Conservation (phyloP, 1,139 yeast genomes). For the Arxiozyma bovina region DNA sequence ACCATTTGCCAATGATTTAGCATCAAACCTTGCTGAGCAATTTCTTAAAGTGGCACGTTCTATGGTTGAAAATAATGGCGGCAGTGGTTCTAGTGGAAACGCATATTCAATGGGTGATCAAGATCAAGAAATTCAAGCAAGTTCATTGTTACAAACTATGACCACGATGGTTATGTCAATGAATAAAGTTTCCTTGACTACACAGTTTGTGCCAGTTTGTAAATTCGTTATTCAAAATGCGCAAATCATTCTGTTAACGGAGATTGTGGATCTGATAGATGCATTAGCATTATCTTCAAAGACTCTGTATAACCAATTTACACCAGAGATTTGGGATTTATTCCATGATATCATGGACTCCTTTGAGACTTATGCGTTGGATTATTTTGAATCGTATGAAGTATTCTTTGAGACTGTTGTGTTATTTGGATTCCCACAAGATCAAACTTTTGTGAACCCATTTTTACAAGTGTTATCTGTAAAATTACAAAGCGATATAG, state of each 20-base stretch:
- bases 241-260: constrained; percentile 69
- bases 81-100: constrained; percentile 34
- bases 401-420: constrained; percentile 73
- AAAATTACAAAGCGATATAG: constrained; percentile 32
- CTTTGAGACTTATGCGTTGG: constrained; percentile 47
- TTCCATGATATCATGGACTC: constrained; percentile 36
- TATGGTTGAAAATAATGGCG: constrained; percentile 41
- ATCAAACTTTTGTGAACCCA: constrained; percentile 35
- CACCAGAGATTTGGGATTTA: constrained; percentile 33
- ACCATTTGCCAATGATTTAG: constrained; percentile 85
- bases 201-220: constrained; percentile 64
- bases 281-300: constrained; percentile 30
- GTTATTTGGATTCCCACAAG: constrained; percentile 50
- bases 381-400: constrained; percentile 65
- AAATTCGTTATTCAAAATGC: constrained; percentile 55
- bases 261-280: constrained; percentile 64
- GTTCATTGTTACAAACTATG: constrained; percentile 81
- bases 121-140: constrained; percentile 83
- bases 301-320: constrained; percentile 25
- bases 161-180: constrained; percentile 76
- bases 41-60: constrained; percentile 65
- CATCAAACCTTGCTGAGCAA: constrained; percentile 68
- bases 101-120: constrained; percentile 40
- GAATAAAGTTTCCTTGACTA: constrained; percentile 69
- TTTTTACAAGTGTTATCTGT: constrained; percentile 28